A percentile compares a stretch with the other conserved stretches of the same genome.
Evolutionary conservation across 306 rosid genomes (phyloP).

Genomic region (Quercus ilex): DNA sequence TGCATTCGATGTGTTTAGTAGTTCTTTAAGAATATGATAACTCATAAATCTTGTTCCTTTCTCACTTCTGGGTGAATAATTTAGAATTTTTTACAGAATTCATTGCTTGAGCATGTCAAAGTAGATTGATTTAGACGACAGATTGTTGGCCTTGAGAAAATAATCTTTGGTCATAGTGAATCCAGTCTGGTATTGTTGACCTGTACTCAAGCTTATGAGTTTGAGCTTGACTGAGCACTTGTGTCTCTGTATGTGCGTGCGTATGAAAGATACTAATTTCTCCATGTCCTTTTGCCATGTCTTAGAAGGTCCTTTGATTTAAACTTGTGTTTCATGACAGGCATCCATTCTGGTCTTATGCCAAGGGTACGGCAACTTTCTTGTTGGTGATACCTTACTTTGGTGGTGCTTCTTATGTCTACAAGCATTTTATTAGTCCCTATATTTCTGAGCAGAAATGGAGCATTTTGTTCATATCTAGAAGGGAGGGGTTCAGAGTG

Average conservation of each 20-base stretch:
- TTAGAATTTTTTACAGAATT: background rate
- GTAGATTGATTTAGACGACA: too few relatives aligned
- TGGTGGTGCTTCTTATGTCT: conserved; percentile 42
- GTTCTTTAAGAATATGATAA: too few relatives aligned
- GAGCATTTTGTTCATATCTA: conserved; percentile 14
- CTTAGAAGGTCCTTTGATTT: conserved; percentile 7
- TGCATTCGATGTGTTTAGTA: background rate
- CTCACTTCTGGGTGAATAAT: background rate
- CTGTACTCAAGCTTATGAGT: too few relatives aligned
- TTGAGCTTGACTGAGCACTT: background rate
- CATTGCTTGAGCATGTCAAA: background rate
- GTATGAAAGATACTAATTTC: background rate
- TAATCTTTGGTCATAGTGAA: too few relatives aligned
- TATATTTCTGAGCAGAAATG: conserved; percentile 17
- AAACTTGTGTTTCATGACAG: conserved; percentile 33
- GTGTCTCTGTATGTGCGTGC: background rate
- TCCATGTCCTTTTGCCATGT: background rate
- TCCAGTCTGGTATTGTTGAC: too few relatives aligned
- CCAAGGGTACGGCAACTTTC: conserved; percentile 45
- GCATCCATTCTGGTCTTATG: conserved; percentile 53
- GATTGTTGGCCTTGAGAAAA: too few relatives aligned
- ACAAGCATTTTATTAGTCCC: conserved; percentile 29
- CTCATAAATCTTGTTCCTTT: background rate
- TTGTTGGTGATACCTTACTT: conserved; percentile 47
- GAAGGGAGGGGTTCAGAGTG: background rate